Percentiles rank a stretch among this genome's conserved stretches.
Conservation (phyloP, 164 flowering plant species). For the Paratinospora sagittata region DNA sequence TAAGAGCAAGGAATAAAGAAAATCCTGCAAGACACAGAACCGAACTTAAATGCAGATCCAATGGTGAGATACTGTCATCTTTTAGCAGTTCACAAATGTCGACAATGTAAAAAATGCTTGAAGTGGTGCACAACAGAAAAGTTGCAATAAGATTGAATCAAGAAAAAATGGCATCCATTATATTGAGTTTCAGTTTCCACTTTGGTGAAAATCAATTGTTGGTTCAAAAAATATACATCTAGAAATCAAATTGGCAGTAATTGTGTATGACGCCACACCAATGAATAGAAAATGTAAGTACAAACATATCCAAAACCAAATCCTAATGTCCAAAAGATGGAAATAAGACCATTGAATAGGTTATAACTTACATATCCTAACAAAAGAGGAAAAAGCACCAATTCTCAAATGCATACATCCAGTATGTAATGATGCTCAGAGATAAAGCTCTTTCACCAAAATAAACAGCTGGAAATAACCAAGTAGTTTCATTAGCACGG, state of each 20-base stretch:
- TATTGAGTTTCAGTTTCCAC: not conserved
- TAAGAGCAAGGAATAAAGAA: conserved; percentile 49
- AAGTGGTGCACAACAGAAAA: not conserved
- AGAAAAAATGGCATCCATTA: not conserved
- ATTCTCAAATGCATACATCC: not conserved
- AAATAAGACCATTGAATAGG: too few relatives aligned
- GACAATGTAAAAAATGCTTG: not conserved
- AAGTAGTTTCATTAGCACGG: not conserved
- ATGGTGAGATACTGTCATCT: too few relatives aligned
- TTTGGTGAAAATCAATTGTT: not conserved
- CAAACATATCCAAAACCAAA: not conserved
- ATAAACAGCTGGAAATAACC: not conserved
- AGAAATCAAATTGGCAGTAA: not conserved
- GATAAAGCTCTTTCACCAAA: not conserved
- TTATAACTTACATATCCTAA: too few relatives aligned
- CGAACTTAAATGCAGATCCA: too few relatives aligned
- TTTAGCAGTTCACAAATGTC: too few relatives aligned
- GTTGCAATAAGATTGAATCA: not conserved
- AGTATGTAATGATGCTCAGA: not conserved
- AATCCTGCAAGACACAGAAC: conserved; percentile 42
- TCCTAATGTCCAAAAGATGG: not conserved
- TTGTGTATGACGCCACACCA: not conserved
- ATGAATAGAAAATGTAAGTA: not conserved
- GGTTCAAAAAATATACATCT: not conserved
- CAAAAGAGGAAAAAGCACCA: too few relatives aligned